These are phyloP conservation scores for Apium graveolens DNA, from an alignment of 129 eudicot genomes.

Conservation along the genomic window DNA sequence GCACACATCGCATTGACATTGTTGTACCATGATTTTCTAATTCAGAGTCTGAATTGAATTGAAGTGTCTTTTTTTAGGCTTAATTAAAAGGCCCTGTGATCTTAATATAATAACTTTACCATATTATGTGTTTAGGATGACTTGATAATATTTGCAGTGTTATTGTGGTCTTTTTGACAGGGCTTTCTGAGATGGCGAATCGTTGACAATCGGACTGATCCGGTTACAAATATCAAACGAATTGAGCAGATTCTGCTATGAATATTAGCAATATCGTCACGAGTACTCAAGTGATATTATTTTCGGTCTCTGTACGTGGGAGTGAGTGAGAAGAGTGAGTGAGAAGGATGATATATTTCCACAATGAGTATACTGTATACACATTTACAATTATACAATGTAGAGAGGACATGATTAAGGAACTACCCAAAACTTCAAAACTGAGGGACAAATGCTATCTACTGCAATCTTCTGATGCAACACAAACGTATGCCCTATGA, in stretches of 20 bases:
- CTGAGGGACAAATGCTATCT: slow-evolving; percentile 7
- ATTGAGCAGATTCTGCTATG: neutral
- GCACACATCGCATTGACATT: too few species aligned
- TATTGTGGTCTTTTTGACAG: too few species aligned
- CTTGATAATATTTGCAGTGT: too few species aligned
- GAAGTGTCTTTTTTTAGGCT: too few species aligned
- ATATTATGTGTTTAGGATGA: too few species aligned
- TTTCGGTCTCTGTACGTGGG: neutral
- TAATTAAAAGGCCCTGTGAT: too few species aligned
- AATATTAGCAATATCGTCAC: neutral
- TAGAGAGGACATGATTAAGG: neutral
- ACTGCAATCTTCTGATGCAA: slow-evolving; percentile 4
- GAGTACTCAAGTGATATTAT: neutral
- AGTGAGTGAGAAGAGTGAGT: neutral
- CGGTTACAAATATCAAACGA: too few species aligned
- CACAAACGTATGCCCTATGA: neutral
- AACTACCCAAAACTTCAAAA: neutral
- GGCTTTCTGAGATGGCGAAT: too few species aligned
- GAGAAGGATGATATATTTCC: neutral
- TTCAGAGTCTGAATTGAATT: too few species aligned
- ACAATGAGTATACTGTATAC: slow-evolving; percentile 5
- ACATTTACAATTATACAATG: neutral
- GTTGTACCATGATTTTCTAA: too few species aligned
- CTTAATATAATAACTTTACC: too few species aligned
- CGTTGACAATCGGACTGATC: too few species aligned